phyloP scores from a whole-genome alignment of 345 rosid genomes.

The Citrus inodora region DNA sequence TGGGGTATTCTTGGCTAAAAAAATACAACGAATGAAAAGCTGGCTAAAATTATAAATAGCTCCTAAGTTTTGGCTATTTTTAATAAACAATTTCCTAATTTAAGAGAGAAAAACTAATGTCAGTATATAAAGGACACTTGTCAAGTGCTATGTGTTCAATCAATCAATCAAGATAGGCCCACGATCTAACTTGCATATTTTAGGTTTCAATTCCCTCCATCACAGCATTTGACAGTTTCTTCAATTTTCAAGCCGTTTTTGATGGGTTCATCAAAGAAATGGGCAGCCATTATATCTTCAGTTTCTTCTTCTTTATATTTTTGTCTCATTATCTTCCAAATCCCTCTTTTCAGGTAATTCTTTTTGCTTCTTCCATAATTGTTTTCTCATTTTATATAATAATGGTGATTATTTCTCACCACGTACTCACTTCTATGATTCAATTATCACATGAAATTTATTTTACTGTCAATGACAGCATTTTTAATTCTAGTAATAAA shows the following conservation, averaged over 20 bases:
- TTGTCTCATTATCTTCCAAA: slow-evolving; percentile 63
- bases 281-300: slow-evolving; percentile 52
- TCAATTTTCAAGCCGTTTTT: not conserved
- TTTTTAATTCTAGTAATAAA: not conserved
- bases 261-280: slow-evolving; percentile 51
- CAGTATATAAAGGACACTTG: too few relatives aligned
- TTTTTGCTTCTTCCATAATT: not conserved
- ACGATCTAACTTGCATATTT: too few relatives aligned
- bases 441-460: too few relatives aligned
- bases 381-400: not conserved
- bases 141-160: too few relatives aligned
- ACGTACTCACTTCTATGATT: too few relatives aligned
- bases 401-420: not conserved
- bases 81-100: too few relatives aligned
- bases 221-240: not conserved
- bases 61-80: too few relatives aligned
- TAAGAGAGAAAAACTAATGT: too few relatives aligned
- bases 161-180: not conserved
- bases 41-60: too few relatives aligned
- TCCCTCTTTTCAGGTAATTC: slow-evolving; percentile 84
- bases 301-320: slow-evolving; percentile 43
- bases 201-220: not conserved
- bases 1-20: fast-evolving
- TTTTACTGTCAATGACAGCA: not conserved
- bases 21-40: too few relatives aligned